phyloP scores from a whole-genome alignment of 371 early-diverging fungal genomes.

The Quaeritorhiza haematococci region DNA sequence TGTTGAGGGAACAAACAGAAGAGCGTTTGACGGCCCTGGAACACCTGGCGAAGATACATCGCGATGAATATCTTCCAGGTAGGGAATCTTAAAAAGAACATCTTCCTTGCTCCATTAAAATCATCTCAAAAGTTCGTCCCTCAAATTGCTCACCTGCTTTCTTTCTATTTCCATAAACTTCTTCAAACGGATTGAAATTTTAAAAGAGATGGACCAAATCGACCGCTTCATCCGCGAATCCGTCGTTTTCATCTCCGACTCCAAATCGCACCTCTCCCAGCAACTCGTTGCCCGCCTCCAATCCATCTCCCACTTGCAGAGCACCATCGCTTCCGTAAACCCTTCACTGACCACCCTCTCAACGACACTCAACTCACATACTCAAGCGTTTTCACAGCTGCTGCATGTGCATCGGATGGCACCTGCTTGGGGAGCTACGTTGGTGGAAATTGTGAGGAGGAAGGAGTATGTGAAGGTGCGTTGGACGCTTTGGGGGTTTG shows the following conservation, averaged over 20 bases:
- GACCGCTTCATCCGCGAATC: constrained; percentile 36
- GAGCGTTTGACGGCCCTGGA: constrained; percentile 54
- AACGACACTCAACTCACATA: constrained; percentile 32
- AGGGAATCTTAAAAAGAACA: neutral
- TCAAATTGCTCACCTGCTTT: too few relatives aligned
- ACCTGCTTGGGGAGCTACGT: constrained; percentile 60
- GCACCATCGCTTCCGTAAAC: constrained; percentile 36
- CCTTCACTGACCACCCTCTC: constrained; percentile 32
- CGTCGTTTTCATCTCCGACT: constrained; percentile 16
- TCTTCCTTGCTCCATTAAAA: too few relatives aligned
- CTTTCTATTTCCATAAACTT: neutral
- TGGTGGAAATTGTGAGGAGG: constrained; percentile 69
- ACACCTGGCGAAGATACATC: constrained; percentile 59
- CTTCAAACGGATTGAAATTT: neutral
- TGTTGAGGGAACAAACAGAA: constrained; percentile 21
- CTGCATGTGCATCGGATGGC: constrained; percentile 59
- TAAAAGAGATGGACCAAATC: constrained; percentile 13
- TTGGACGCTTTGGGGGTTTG: neutral
- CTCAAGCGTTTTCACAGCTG: constrained; percentile 47
- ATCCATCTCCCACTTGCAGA: constrained; percentile 51
- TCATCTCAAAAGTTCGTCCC: too few relatives aligned
- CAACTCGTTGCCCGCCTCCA: constrained; percentile 26
- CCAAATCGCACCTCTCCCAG: constrained; percentile 11
- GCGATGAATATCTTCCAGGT: constrained; percentile 53
- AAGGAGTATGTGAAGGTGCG: constrained; percentile 57